phyloP scores from a whole-genome alignment of 2,329 filamentous ascomycete genomes.

The Chrysoporthe deuterocubensis region DNA sequence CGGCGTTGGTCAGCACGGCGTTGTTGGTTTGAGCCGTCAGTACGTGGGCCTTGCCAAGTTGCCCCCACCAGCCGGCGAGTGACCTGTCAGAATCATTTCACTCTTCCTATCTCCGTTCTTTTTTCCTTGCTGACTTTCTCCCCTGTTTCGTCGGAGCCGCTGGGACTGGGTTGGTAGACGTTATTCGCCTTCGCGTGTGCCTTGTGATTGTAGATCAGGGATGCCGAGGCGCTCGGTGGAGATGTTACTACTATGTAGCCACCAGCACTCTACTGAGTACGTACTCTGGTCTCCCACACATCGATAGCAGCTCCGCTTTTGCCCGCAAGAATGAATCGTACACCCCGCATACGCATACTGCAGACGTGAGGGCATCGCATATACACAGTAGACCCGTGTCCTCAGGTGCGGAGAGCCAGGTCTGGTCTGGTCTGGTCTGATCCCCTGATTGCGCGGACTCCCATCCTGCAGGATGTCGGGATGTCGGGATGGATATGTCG shows the following conservation, averaged over 20 bases:
- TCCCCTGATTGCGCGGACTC: not conserved
- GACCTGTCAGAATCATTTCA: too few species aligned
- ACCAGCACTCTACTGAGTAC: too few species aligned
- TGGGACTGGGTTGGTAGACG: not conserved
- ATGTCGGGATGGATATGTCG: not conserved
- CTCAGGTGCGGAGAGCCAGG: not conserved
- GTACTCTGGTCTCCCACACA: too few species aligned
- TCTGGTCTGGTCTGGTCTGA: not conserved
- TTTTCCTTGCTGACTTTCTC: not conserved
- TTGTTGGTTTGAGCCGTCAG: constrained; percentile 2
- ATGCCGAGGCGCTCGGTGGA: not conserved
- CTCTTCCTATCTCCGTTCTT: not conserved
- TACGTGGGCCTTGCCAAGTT: too few species aligned
- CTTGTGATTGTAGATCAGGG: not conserved
- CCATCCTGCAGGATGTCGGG: not conserved
- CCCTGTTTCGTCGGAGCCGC: not conserved
- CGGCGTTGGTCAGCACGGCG: constrained; percentile 18
- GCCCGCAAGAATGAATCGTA: too few species aligned
- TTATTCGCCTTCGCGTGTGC: not conserved
- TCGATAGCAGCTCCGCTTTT: too few species aligned
- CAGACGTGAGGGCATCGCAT: too few species aligned
- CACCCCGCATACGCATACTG: too few species aligned
- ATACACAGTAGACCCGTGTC: too few species aligned
- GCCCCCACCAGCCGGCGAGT: too few species aligned
- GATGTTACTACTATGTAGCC: too few species aligned